Evolutionary conservation across 192 early-diverging fungal species (phyloP).

Genomic region (Coemansia sp.): DNA sequence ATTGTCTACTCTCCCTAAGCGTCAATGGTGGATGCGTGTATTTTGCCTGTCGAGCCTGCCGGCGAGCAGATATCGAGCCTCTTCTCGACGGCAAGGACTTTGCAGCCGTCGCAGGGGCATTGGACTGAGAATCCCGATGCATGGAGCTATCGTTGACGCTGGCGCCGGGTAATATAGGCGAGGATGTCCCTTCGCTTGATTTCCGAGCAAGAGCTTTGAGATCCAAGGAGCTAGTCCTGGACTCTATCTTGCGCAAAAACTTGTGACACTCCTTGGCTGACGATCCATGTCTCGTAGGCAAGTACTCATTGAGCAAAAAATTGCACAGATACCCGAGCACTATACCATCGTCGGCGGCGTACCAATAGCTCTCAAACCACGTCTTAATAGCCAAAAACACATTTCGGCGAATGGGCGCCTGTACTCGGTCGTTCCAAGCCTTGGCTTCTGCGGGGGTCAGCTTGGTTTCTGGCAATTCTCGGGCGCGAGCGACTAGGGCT

Average conservation of each 20-base stretch:
- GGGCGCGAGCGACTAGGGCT: slow-evolving; percentile 66
- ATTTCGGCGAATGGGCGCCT: slow-evolving; percentile 63
- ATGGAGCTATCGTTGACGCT: not conserved
- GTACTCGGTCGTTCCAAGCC: slow-evolving; percentile 63
- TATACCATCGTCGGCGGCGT: slow-evolving; percentile 52
- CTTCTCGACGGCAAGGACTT: not conserved
- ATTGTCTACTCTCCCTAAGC: not conserved
- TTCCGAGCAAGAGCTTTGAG: slow-evolving; percentile 2
- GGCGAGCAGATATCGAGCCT: not conserved
- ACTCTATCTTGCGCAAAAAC: slow-evolving; percentile 24
- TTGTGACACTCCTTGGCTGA: slow-evolving; percentile 31
- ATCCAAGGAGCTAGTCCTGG: slow-evolving; percentile 13
- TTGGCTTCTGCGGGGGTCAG: slow-evolving; percentile 55
- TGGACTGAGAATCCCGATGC: not conserved
- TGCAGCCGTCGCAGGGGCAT: not conserved
- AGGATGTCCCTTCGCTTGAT: not conserved
- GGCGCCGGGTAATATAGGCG: not conserved
- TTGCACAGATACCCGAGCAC: slow-evolving; percentile 27
- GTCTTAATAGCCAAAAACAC: slow-evolving; percentile 77
- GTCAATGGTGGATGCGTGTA: not conserved
- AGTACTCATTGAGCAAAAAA: slow-evolving; percentile 34
- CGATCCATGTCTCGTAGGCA: slow-evolving; percentile 20
- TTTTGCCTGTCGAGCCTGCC: not conserved
- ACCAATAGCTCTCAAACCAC: slow-evolving; percentile 80
- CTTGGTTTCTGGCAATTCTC: slow-evolving; percentile 53